Base-by-base conservation (phyloP, 192 early-diverging fungal genomes). In the Dimargaris cristalligena region DNA sequence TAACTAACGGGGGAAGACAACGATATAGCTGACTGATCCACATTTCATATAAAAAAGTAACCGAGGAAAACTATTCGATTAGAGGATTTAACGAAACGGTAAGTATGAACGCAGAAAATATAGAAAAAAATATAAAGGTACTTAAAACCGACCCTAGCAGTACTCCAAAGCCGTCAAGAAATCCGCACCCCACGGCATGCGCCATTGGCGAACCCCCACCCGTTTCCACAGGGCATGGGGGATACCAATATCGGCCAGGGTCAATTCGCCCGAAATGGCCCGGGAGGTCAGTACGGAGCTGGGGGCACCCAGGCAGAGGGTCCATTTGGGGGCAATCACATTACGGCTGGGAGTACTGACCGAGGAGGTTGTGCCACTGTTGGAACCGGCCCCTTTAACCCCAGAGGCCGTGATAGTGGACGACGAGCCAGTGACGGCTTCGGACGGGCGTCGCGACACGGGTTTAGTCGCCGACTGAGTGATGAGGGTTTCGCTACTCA, bases 221-320 rank as follows among this genome's bases (percentile, higher is more conserved):
- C 74, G 74, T 52, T 79, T 75, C 70, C 81, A 86, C 23, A 79
- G 72, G 4, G 69, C 54, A 14, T 72, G 60, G 0, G 86, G 84
- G 30, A 90, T 80, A 1, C 86, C 86, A 30, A 88, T 72, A 64
- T 90, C 88, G 9, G 85, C 84, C 50, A 90, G 61, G 60, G 87
- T 83, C 58, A 90, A 60, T 54, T 86, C 86, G 31, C 86, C 88
- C 10, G 77, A 74, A 1, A 78, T 69, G 38, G 73, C 67, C 34
- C 77, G 66, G 2, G 76, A 73, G 13, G 67, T 63, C 54, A 81
- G 80, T 4, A 82, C 83, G 23, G 69, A 68, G 61, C 80, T 81
- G 4, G 88, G 88, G 1, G 84, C 77, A 18, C 83, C 86, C 33
- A 88, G 69, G 34, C 86, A 80, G 1, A 90, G 63, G 1, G 86